phyloP scores from a whole-genome alignment of 495 filamentous ascomycete genomes.

The Aspergillus biplanus region DNA sequence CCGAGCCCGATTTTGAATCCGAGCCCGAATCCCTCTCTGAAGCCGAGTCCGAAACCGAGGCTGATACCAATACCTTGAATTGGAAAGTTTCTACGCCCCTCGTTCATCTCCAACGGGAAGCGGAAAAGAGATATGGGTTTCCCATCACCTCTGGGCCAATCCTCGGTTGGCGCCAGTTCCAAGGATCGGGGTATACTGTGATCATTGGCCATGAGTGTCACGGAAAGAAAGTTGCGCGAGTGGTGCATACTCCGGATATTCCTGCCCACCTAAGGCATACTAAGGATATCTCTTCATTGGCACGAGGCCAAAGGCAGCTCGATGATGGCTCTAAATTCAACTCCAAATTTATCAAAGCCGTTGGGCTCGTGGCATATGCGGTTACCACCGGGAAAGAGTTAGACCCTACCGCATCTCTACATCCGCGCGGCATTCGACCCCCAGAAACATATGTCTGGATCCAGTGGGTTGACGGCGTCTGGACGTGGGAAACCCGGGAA shows the following conservation, averaged over 20 bases:
- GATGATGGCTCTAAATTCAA: not conserved
- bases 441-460: conserved; percentile 4
- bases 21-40: too few relatives aligned
- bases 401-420: not conserved
- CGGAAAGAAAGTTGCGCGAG: not conserved
- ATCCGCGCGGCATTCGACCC: not conserved
- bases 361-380: not conserved
- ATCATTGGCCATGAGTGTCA: not conserved
- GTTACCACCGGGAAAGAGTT: not conserved
- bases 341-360: not conserved
- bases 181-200: not conserved
- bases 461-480: not conserved
- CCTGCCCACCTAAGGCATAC: not conserved
- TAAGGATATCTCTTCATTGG: not conserved
- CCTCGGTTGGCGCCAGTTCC: not conserved
- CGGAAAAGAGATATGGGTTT: not conserved
- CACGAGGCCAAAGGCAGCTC: not conserved
- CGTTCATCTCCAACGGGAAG: not conserved
- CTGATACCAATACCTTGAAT: too few relatives aligned
- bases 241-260: not conserved
- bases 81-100: not conserved
- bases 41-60: too few relatives aligned
- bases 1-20: too few relatives aligned
- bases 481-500: not conserved
- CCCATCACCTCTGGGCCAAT: not conserved